Evolutionary conservation across 2,329 filamentous ascomycete genomes (phyloP).

Genomic region (Alternaria gansuensis): DNA sequence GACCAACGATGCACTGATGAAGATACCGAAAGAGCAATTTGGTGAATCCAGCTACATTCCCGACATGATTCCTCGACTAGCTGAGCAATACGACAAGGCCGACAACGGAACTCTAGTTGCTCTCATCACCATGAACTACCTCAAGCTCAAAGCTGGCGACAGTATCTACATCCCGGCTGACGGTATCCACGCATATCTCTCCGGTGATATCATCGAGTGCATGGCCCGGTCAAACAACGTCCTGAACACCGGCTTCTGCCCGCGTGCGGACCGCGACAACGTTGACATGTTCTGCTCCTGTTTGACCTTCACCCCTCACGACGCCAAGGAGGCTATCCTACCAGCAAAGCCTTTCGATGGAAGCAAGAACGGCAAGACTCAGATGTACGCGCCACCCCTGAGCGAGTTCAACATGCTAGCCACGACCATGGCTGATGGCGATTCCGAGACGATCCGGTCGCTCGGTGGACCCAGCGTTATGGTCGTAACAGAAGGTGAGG

Average conservation of each 20-base stretch:
- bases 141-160: constrained; percentile 71
- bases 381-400: constrained; percentile 71
- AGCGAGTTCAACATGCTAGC: constrained; percentile 76
- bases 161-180: constrained; percentile 76
- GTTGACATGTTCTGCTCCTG: constrained; percentile 70
- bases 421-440: constrained; percentile 64
- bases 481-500: constrained; percentile 68
- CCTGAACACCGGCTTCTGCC: constrained; percentile 78
- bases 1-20: constrained; percentile 63
- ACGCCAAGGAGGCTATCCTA: constrained; percentile 65
- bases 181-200: constrained; percentile 76
- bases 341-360: constrained; percentile 60
- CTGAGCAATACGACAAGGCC: constrained; percentile 67
- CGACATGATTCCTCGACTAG: constrained; percentile 70
- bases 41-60: constrained; percentile 67
- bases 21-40: constrained; percentile 60
- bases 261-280: constrained; percentile 69
- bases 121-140: constrained; percentile 77
- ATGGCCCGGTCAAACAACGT: constrained; percentile 81
- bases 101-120: constrained; percentile 76
- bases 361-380: constrained; percentile 67
- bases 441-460: constrained; percentile 66
- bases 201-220: constrained; percentile 79
- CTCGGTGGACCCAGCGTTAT: constrained; percentile 70
- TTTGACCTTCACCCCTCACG: constrained; percentile 71